Conservation (phyloP, 2,329 filamentous ascomycete genomes). For the Didymella pinodella region DNA sequence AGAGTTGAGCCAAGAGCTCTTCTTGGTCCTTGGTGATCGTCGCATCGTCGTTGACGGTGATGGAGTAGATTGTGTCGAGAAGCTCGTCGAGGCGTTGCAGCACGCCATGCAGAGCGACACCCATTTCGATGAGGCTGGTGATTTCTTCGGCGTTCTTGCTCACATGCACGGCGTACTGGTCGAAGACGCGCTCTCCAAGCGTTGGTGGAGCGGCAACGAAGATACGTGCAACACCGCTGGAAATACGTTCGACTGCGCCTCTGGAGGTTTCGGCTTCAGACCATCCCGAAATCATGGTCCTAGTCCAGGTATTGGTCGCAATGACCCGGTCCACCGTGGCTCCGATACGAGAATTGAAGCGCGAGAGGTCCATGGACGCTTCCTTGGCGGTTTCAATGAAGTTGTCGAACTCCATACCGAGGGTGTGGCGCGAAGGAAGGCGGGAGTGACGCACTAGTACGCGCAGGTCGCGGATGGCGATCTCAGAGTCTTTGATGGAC, state of each 20-base stretch:
- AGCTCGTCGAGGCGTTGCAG: slow-evolving; percentile 74
- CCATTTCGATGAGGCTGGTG: slow-evolving; percentile 70
- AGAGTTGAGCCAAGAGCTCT: slow-evolving; percentile 73
- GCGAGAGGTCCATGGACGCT: slow-evolving; percentile 71
- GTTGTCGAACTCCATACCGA: slow-evolving; percentile 77
- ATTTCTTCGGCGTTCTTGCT: slow-evolving; percentile 75
- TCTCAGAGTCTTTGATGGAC: slow-evolving; percentile 80
- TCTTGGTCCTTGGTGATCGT: slow-evolving; percentile 67
- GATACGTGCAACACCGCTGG: slow-evolving; percentile 62
- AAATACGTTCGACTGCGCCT: slow-evolving; percentile 53
- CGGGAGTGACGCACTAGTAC: slow-evolving; percentile 75
- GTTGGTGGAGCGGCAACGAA: slow-evolving; percentile 57
- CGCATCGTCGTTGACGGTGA: slow-evolving; percentile 70
- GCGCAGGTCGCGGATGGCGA: slow-evolving; percentile 76
- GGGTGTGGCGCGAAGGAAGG: slow-evolving; percentile 71
- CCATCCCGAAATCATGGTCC: slow-evolving; percentile 72
- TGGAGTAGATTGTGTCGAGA: slow-evolving; percentile 73
- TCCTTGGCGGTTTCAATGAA: slow-evolving; percentile 75
- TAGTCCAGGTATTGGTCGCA: slow-evolving; percentile 77
- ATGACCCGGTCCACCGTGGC: slow-evolving; percentile 77
- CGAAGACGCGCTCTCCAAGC: slow-evolving; percentile 63
- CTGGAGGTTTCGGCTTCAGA: slow-evolving; percentile 52
- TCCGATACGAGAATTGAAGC: slow-evolving; percentile 79
- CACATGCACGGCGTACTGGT: slow-evolving; percentile 79
- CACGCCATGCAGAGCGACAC: slow-evolving; percentile 70